A percentile compares a stretch with the other conserved stretches of the same genome.
These are phyloP conservation scores for Sungouiella blattae DNA, from an alignment of 805 yeast genomes.

Conservation along the genomic window DNA sequence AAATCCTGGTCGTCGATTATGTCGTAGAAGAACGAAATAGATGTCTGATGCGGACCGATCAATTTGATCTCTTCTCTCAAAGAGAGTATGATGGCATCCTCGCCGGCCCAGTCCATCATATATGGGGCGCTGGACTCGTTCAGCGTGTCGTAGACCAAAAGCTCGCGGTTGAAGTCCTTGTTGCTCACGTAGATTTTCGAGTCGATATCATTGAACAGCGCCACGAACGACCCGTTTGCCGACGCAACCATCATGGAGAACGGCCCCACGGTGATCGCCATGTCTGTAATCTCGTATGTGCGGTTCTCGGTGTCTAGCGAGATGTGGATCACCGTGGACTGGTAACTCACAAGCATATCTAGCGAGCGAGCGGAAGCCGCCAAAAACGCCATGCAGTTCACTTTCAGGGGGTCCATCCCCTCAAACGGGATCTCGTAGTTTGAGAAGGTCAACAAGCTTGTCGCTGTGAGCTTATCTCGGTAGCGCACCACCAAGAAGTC, in stretches of 20 bases:
- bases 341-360: constrained; percentile 23
- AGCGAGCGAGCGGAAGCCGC: constrained; percentile 12
- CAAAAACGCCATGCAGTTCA: constrained; percentile 21
- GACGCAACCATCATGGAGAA: constrained; percentile 42
- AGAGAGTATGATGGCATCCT: constrained; percentile 71
- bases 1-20: constrained; percentile 26
- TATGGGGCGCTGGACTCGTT: constrained; percentile 37
- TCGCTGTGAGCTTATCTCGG: constrained; percentile 28
- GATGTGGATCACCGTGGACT: constrained; percentile 24
- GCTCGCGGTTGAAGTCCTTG: constrained; percentile 40
- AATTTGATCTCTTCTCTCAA: constrained; percentile 62
- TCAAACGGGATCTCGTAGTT: constrained; percentile 37
- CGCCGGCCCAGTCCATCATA: constrained; percentile 77
- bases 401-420: constrained; percentile 14
- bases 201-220: constrained; percentile 36
- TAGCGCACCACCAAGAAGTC: constrained; percentile 44
- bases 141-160: constrained; percentile 44
- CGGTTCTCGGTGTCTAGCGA: constrained; percentile 20
- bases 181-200: constrained; percentile 51
- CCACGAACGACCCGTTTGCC: constrained; percentile 55
- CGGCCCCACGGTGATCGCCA: constrained; percentile 46
- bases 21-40: constrained; percentile 52
- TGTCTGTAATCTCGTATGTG: constrained; percentile 31
- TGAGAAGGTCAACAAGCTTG: constrained; percentile 38
- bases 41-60: constrained; percentile 65